Evolutionary conservation across 768 basidiomycete species (phyloP), one percentile per base, ranked within the genome.

Genomic region (Mycena polygramma): DNA sequence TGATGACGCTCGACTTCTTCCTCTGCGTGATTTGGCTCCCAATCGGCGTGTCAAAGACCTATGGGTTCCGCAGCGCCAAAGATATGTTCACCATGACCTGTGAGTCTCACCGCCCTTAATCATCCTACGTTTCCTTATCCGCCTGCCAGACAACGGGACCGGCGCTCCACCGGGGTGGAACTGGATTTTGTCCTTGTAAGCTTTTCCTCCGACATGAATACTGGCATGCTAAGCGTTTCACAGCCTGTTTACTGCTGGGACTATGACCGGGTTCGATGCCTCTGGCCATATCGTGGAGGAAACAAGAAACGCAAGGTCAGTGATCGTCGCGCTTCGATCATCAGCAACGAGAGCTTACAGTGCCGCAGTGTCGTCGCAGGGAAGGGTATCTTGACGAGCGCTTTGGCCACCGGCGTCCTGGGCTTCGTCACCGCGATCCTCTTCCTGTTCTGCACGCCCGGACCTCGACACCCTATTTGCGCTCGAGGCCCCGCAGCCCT

Each of bases 1-100:
- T 97, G 55, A 92, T 96, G 79, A 89, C 94, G 85, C 80, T 96
- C 58, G 96, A 97, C 82, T 96, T 96, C 80, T 84, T 95, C 77
- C 87, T 97, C 22, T 95, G 94, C 78, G 78, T 94, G 58, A 94
- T 96, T 73, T 98, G 96, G 96, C 87, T 98, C 46, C 96, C 96
- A 0, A 94, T 98, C 60, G 95, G 94, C 0, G 96, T 95, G 4
- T 91, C 91, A 9, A 91, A 86, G 74, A 95, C 95, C 0, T 98
- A 97, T 73, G 96, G 96, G 13, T 95, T 98, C 82, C 89, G 95
- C 54, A 87, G 89, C 17, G 92, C 94, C 0, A 88, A 89, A 43
- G 94, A 95, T 43, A 95, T 94, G 13, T 96, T 97, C 75, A 93
- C 92, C 3, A 83, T 87, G 83, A 92, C 90, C 17, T 93, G 93